Conservation (phyloP, 345 rosid species). For the Populus euphratica region DNA sequence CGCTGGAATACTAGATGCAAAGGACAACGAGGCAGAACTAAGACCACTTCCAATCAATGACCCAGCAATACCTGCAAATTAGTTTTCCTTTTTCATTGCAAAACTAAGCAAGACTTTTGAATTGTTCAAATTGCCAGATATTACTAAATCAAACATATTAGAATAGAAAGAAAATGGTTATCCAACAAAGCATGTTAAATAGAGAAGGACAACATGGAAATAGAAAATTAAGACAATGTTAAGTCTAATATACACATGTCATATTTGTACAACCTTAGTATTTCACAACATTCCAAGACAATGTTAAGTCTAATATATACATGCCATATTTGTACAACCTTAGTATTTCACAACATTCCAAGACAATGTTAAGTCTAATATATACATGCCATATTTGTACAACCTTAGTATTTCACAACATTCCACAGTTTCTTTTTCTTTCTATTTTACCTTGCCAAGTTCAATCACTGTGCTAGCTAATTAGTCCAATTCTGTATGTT, state of each 20-base stretch:
- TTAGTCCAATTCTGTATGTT: not conserved
- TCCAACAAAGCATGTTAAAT: not conserved
- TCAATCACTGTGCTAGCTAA: conserved; percentile 4
- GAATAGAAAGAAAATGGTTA: conserved; percentile 1
- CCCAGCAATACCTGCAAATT: conserved; percentile 54
- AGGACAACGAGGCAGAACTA: conserved; percentile 72
- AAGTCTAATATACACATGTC: not conserved
- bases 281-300: not conserved
- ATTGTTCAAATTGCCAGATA: not conserved
- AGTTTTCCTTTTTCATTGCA: not conserved
- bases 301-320: not conserved
- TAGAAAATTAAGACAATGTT: not conserved
- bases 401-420: not conserved
- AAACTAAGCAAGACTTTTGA: not conserved
- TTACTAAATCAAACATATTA: not conserved
- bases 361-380: not conserved
- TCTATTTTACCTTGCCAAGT: not conserved
- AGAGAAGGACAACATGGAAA: not conserved
- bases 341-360: not conserved
- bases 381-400: not conserved
- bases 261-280: not conserved
- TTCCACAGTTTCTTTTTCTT: not conserved
- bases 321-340: not conserved
- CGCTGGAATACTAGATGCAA: conserved; percentile 78
- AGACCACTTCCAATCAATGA: conserved; percentile 60